Evolutionary conservation across 2,329 filamentous ascomycete genomes (phyloP), one percentile per base, ranked within the genome.

Genomic region (Didymella pinodella): DNA sequence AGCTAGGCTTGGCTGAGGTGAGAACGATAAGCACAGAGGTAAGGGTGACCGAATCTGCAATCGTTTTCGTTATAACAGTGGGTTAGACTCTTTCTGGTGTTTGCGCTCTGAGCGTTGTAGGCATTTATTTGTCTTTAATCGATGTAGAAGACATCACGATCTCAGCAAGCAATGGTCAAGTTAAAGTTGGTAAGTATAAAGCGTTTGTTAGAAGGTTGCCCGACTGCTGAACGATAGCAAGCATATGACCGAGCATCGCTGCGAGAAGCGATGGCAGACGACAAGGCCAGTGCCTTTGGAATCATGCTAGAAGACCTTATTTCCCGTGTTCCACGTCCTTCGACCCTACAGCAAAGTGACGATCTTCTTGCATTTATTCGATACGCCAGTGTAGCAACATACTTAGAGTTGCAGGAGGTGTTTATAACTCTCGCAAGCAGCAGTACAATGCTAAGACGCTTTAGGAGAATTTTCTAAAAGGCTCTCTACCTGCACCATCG

Each of bases 401-500:
- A 59, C 48, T 22, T 11, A 51, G 57, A 60, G 28, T 48, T 65
- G 12, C 22, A 56, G 40, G 48, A 59, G 20, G 57, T 65, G 61
- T 7, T 12, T 47, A 41, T 25, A 51, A 18, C 41, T 29, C 29
- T 34, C 1, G 4, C 40, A 65, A 62, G 8, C 53, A 36, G 28
- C 7, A 54, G 11, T 28, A 12, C 8, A 48, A 18, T 32, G 54
- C 47, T 62, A 41, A 62, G 38, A n/a, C 5, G n/a, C 38, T 49
- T 8, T 20, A 62, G 56, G 29, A 49, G 10, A 20, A n/a, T 40
- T 64, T 60, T 14, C 31, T 32, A 14, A 32, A 32, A 14, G 31
- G 31, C 31, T 32, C 31, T 7, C 14, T 32, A 14, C 31, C 31
- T 32, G 31, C 31, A 32, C 31, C 14, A 14, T 32, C 31, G 31